A percentile compares a stretch with the other conserved stretches of the same genome.
Evolutionary conservation across 2,329 filamentous ascomycete genomes (phyloP).

Genomic region (Fusarium nanum): DNA sequence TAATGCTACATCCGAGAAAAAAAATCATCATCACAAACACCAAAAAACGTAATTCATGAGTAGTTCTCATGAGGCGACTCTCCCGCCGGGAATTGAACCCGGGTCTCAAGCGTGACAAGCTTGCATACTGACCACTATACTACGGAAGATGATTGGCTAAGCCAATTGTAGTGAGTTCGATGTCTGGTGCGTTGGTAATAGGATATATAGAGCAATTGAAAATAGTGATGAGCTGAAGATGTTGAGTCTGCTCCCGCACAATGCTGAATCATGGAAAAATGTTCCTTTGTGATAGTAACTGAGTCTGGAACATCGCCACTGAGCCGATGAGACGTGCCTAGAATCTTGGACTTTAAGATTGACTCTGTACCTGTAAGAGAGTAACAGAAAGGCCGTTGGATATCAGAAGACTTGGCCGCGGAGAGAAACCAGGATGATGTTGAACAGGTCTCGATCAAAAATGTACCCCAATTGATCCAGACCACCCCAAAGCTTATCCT

Average conservation of each 20-base stretch:
- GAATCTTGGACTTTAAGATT: neutral
- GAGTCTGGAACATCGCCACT: neutral
- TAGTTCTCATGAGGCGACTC: conserved; percentile 39
- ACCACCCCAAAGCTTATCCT: neutral
- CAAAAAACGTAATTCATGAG: conserved; percentile 27
- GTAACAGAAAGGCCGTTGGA: neutral
- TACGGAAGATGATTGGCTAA: conserved; percentile 46
- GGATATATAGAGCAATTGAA: neutral
- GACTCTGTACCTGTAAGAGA: neutral
- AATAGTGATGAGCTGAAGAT: neutral
- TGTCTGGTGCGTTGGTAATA: neutral
- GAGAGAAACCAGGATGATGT: neutral
- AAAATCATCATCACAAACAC: neutral
- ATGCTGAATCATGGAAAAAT: neutral
- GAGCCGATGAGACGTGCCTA: too few species aligned
- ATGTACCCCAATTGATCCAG: neutral
- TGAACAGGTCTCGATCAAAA: neutral
- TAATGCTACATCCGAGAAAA: neutral
- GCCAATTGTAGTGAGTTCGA: neutral
- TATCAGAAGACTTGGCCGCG: neutral
- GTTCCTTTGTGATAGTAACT: neutral
- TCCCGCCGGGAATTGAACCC: conserved; percentile 48
- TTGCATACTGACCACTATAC: conserved; percentile 52
- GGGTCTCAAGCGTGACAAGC: conserved; percentile 49
- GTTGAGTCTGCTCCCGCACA: neutral